Percentiles rank a stretch among this genome's conserved stretches.
Conservation (phyloP, 2,329 filamentous ascomycete species). For the Colletotrichum brevisporum region DNA sequence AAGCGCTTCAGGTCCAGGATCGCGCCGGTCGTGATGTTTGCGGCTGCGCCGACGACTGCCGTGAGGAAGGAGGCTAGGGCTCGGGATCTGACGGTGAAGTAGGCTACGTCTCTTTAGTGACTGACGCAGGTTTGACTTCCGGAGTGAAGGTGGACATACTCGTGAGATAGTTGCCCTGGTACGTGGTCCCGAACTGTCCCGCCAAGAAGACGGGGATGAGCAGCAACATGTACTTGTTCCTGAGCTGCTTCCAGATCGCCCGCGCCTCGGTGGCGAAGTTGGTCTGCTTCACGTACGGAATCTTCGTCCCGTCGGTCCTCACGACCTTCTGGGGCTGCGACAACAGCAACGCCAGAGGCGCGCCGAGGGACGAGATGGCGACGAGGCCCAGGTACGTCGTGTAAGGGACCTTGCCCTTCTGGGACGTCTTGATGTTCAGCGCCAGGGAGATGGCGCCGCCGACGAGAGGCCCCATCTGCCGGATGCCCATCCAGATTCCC, state of each 20-base stretch:
- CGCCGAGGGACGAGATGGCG: conserved; percentile 61
- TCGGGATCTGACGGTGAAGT: conserved; percentile 35
- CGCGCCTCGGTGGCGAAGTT: conserved; percentile 27
- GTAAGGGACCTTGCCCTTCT: conserved; percentile 54
- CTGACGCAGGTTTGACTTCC: no score
- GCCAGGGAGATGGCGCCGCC: conserved; percentile 66
- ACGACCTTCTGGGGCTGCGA: conserved; percentile 61
- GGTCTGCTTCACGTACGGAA: conserved; percentile 44
- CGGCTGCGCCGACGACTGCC: conserved; percentile 29
- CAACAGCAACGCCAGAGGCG: conserved; percentile 57
- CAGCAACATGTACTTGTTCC: conserved; percentile 34
- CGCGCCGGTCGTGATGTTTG: conserved; percentile 28
- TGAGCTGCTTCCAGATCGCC: conserved; percentile 35
- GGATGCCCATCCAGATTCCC: conserved; percentile 36
- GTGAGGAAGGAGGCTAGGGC: conserved; percentile 29
- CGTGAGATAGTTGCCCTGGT: conserved; percentile 33
- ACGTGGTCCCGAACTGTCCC: conserved; percentile 34
- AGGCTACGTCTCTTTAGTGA: conserved; percentile 11
- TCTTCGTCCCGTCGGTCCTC: conserved; percentile 57
- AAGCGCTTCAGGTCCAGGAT: conserved; percentile 22
- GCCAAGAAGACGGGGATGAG: conserved; percentile 33
- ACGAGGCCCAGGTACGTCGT: conserved; percentile 62
- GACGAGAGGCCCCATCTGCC: conserved; percentile 50
- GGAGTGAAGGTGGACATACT: conserved; percentile 1
- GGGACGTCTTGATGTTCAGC: conserved; percentile 56